Base-by-base conservation (phyloP, 495 filamentous ascomycete genomes). In the Pyrenopolyporus hunteri region DNA sequence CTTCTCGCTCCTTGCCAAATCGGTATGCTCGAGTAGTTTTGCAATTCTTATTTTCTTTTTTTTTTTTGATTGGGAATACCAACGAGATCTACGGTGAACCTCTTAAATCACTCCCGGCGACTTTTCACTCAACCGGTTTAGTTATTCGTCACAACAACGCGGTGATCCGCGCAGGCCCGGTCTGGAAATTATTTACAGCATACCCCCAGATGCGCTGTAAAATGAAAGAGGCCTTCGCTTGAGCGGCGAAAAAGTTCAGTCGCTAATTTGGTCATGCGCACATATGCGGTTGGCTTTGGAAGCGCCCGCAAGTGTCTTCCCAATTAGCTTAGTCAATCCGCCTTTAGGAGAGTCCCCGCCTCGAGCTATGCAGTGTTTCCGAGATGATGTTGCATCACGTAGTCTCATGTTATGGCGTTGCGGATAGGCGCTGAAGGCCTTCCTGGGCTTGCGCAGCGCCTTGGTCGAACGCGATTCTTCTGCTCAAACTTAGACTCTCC, bases 401-500 rank as follows among this genome's bases (percentile, higher is more conserved):
- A 54, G 52, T 29, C 20, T 39, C 22, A 6, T 22, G 25, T 10
- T 25, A 28, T 35, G 58, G 10, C 16, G 14, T 46, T 14, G 25
- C 37, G 44, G 65, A 58, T 33, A 88, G 35, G 66, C 82, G 82
- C 66, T 74, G 79, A 57, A 90, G 59, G 10, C 80, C 82, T 5
- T 79, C 82, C 19, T 86, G 76, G 0, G 87, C 84, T 71, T 84
- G 83, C 23, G 66, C 67, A 5, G 87, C 71, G 3, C 89, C 90
- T 23, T 89, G 84, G 5, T 82, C 73, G 63, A 88, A 88, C 0
- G 83, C 84, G 13, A 93, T 67, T 8, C 74, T 83, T 59, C 83
- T 82, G 35, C 86, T 85, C 51, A 92, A 63, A 6, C 72, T 78
- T 35, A 77, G 75, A 11, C 90, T 89, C 66, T 96, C 84, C 32